Conservation (phyloP, 2,329 filamentous ascomycete species). For the Beauveria sp. region DNA sequence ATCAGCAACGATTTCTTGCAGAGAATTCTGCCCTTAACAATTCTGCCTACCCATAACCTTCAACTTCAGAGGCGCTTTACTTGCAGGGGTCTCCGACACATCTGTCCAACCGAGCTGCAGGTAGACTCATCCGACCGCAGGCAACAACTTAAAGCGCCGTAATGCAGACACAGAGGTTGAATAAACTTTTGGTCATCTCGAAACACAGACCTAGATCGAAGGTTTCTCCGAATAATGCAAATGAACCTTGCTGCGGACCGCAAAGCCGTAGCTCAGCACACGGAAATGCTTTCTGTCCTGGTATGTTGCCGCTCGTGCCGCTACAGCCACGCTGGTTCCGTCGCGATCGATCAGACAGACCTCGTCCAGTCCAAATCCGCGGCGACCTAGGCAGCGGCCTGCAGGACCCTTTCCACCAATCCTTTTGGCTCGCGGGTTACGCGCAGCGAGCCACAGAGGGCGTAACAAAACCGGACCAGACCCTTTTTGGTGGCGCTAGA, state of each 20-base stretch:
- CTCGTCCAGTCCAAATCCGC: neutral
- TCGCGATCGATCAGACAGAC: neutral
- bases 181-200: neutral
- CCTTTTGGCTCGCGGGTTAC: neutral
- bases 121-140: neutral
- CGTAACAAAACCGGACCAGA: neutral
- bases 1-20: no score
- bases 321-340: neutral
- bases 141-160: neutral
- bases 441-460: neutral
- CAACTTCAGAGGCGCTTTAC: neutral
- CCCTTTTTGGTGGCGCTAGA: constrained; percentile 6
- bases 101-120: neutral
- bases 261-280: neutral
- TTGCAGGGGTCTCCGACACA: neutral
- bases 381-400: neutral
- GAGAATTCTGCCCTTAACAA: neutral
- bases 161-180: neutral
- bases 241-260: neutral
- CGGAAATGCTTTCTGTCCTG: neutral
- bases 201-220: neutral
- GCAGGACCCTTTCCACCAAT: neutral
- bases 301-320: neutral
- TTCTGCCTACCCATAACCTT: neutral
- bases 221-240: neutral